Conservation (phyloP, 257 asterid species). For the Solanum virginianum region DNA sequence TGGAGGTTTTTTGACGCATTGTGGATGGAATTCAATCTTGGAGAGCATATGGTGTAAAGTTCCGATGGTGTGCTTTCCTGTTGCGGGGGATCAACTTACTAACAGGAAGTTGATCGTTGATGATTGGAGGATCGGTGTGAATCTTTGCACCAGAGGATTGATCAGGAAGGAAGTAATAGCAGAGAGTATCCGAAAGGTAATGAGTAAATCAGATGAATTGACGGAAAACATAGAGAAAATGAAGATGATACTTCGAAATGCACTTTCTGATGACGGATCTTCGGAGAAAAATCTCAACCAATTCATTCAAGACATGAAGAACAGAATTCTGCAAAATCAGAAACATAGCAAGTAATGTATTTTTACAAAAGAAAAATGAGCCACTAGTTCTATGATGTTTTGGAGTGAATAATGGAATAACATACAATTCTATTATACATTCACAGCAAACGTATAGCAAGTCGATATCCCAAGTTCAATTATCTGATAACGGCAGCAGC, state of each 20-base stretch:
- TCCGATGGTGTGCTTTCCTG: conserved; percentile 3
- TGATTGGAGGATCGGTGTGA: conserved; percentile 4
- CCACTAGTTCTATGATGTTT: not conserved
- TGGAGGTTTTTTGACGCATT: conserved; percentile 1
- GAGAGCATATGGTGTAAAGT: conserved; percentile 1
- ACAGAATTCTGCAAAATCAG: not conserved
- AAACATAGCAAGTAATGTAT: not conserved
- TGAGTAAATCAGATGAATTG: not conserved
- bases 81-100: not conserved
- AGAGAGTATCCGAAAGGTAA: not conserved
- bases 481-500: not conserved
- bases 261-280: not conserved
- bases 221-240: not conserved
- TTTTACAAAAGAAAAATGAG: not conserved
- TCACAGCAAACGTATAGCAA: not conserved
- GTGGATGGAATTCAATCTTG: conserved; percentile 7
- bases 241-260: not conserved
- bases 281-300: not conserved
- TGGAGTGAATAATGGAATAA: not conserved
- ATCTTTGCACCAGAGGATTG: not conserved
- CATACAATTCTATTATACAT: not conserved
- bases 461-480: not conserved
- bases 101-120: not conserved
- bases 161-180: not conserved
- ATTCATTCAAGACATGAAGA: not conserved